These are phyloP conservation scores for Epichloe bromicola DNA, from an alignment of 2,329 filamentous ascomycete species.

Conservation along the genomic window DNA sequence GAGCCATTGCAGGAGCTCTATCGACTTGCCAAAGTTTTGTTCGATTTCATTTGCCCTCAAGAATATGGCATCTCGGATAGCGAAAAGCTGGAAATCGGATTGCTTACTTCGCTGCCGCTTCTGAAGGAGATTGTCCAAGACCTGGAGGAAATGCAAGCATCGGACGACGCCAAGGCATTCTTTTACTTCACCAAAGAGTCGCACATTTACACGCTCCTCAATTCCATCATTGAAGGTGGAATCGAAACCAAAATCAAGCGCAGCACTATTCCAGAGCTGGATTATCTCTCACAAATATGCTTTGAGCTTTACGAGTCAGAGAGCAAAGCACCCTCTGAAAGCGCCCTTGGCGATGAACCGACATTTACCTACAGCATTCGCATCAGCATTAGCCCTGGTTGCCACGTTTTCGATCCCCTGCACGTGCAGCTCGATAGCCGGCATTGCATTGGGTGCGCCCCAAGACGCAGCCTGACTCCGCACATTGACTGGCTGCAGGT, in stretches of 20 bases:
- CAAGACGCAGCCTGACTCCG: slow-evolving; percentile 75
- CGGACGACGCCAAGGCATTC: slow-evolving; percentile 86
- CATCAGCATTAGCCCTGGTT: slow-evolving; percentile 90
- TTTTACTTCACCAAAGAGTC: slow-evolving; percentile 99
- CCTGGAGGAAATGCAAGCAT: slow-evolving; percentile 92
- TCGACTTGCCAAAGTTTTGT: slow-evolving; percentile 83
- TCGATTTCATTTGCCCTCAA: slow-evolving; percentile 96
- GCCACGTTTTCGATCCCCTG: slow-evolving; percentile 89
- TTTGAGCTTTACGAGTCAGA: slow-evolving; percentile 97
- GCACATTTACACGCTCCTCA: slow-evolving; percentile 94
- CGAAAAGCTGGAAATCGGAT: slow-evolving; percentile 96
- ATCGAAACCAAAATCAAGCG: slow-evolving; percentile 95
- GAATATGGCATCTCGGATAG: slow-evolving; percentile 93
- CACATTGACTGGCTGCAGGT: slow-evolving; percentile 95
- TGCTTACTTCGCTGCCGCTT: slow-evolving; percentile 83
- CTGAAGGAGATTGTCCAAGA: slow-evolving; percentile 96
- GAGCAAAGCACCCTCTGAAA: slow-evolving; percentile 42
- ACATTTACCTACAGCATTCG: slow-evolving; percentile 91
- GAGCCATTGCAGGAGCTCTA: slow-evolving; percentile 88
- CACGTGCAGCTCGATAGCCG: slow-evolving; percentile 94
- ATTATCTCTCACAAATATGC: slow-evolving; percentile 94
- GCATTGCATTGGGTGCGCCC: slow-evolving; percentile 90
- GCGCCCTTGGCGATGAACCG: slow-evolving; percentile 38
- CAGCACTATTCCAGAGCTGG: slow-evolving; percentile 88
- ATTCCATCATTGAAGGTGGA: slow-evolving; percentile 94